A percentile compares a stretch with the other conserved stretches of the same genome.
Evolutionary conservation across 208 protist species (phyloP).

Genomic region (Crithidia thermophila): DNA sequence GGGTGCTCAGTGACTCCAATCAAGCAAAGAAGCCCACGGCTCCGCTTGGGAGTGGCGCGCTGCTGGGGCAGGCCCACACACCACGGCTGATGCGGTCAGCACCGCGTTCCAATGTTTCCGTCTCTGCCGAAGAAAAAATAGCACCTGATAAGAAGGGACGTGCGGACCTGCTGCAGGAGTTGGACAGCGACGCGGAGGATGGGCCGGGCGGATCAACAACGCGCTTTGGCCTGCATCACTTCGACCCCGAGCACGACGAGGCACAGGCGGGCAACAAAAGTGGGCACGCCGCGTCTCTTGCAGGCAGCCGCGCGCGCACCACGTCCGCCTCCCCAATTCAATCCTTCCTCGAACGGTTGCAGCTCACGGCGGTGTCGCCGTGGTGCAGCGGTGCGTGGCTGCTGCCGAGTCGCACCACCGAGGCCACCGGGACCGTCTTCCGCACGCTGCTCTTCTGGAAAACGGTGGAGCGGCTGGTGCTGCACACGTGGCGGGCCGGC

Average conservation of each 20-base stretch:
- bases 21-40: constrained; percentile 9
- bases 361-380: constrained; percentile 12
- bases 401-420: constrained; percentile 29
- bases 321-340: constrained; percentile 15
- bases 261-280: constrained; percentile 3
- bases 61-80: no score
- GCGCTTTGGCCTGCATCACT: no score
- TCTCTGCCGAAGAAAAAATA: no score
- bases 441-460: constrained; percentile 77
- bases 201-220: no score
- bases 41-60: no score
- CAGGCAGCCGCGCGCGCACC: background rate
- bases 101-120: no score
- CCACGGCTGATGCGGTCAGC: no score
- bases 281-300: no score
- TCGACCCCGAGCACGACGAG: background rate
- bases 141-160: no score
- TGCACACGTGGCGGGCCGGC: constrained; percentile 55
- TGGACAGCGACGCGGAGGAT: no score
- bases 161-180: no score
- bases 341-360: constrained; percentile 24
- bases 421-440: constrained; percentile 43
- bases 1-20: constrained; percentile 3
- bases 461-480: constrained; percentile 56
- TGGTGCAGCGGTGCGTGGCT: constrained; percentile 39